Evolutionary conservation across 495 filamentous ascomycete genomes (phyloP), one percentile per base, ranked within the genome.

Genomic region (Talaromyces liani): DNA sequence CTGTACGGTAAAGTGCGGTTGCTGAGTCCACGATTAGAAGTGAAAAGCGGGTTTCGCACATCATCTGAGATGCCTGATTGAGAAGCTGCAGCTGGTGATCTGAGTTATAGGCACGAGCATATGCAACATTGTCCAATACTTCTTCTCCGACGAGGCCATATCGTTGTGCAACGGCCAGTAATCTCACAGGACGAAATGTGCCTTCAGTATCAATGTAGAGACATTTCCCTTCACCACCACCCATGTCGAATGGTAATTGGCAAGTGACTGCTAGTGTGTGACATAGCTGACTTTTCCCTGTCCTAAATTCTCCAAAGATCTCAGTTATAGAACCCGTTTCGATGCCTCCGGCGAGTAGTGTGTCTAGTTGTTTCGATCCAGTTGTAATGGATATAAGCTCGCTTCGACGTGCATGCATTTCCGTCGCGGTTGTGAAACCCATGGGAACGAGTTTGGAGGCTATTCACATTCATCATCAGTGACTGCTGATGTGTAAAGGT

Each of bases 201-300:
- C 95, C 94, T 74, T 98, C 94, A 0, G 94, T 98, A 68, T 98
- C 94, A 68, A 98, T 98, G 72, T 98, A 98, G n/a, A 98, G 81
- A 71, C 95, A 98, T 72, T 98, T 98, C 14, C 94, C 94, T 75
- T 98, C 94, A 7, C 95, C 94, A 47, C 94, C 94, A 60, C 94
- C 94, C 95, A 98, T 97, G 70, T 98, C 94, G 70, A 98, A 98
- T 3, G 94, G 94, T 39, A 98, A 71, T 70, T 98, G 94, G 65
- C 94, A 98, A 27, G 95, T 98, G 10, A 98, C 94, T 1, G 95
- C 94, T n/a, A 98, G 85, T 0, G 94, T 98, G 71, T 98, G 95
- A 69, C 95, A 98, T 57, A 98, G 93, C 71, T 98, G 94, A 73
- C 91, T 96, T 76, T 98, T 98, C 73, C 94, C 94, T 0, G 94